Percentiles rank a stretch among this genome's conserved stretches.
Conservation (phyloP, 306 rosid species). For the Cucurbita argyrosperma region DNA sequence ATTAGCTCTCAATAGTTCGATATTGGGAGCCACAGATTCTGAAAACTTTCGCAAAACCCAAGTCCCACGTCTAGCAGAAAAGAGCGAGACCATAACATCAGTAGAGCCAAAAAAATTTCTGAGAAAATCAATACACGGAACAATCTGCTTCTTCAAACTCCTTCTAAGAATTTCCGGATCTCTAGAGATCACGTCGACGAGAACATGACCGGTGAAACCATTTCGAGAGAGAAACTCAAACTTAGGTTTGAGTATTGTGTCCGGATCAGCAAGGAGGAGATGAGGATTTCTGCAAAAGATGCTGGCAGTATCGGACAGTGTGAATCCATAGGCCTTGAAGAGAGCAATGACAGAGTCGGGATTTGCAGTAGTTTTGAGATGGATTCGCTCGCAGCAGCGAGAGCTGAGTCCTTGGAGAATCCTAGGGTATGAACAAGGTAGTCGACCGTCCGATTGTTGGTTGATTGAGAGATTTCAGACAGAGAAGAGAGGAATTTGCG, state of each 20-base stretch:
- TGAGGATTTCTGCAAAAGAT: background rate
- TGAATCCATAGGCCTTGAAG: conserved; percentile 10
- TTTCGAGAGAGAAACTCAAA: conserved; percentile 6
- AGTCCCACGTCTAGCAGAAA: conserved; percentile 1
- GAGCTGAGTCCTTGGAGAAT: conserved; percentile 3
- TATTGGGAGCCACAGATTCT: background rate
- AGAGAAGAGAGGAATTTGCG: background rate
- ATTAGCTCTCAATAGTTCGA: conserved; percentile 1
- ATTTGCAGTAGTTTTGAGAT: background rate
- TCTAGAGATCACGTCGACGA: background rate
- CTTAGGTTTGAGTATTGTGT: conserved; percentile 10
- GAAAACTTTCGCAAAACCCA: conserved; percentile 3
- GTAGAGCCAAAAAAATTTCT: background rate
- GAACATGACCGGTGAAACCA: conserved; percentile 1
- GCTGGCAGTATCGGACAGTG: background rate
- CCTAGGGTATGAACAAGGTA: background rate
- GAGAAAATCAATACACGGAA: conserved; percentile 9
- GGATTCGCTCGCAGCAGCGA: background rate
- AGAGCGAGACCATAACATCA: background rate
- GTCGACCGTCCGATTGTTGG: background rate
- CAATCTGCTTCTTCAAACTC: conserved; percentile 8
- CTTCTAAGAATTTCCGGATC: conserved; percentile 1
- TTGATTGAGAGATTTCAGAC: background rate
- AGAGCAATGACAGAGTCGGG: conserved; percentile 5
- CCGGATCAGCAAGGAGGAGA: background rate